Evolutionary conservation across 2,329 filamentous ascomycete species (phyloP), one percentile per base, ranked within the genome.

Genomic region (Diaporthe ampelina): DNA sequence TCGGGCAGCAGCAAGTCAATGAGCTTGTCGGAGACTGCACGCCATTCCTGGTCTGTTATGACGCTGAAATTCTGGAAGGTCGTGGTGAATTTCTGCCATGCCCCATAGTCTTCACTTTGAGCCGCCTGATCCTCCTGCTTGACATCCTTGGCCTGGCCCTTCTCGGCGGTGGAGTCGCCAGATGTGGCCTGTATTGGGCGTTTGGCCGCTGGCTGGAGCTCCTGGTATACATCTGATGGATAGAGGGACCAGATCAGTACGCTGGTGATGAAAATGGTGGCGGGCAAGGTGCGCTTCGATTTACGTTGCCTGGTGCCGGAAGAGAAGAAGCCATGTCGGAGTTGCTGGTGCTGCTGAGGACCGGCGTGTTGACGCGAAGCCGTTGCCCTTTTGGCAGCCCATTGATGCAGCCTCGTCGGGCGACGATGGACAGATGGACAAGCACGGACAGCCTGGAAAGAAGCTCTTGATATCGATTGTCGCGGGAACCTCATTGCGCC

Each of bases 1-100:
- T 94, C 91, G 0, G 96, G 96, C 4, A 97, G 84, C 45, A 98
- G 91, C 76, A 90, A 88, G 79, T 91, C 92, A 50, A 93, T 91
- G 35, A 97, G 81, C 77, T 85, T 88, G 76, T 91, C 89, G 1
- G 90, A 86, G 13, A 91, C 78, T 1, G 80, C 81, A 6, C 84
- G 81, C 88, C 90, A 91, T 79, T 92, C 87, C 4, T 89, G 83
- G 77, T 90, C 87, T 26, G 88, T 86, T 3, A 88, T 81, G 19
- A 86, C 81, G 19, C 91, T 88, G 69, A 94, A 87, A 26, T 86
- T 83, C 77, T 88, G 86, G 74, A 91, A 87, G 26, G 83, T 82
- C 24, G 80, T 82, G 2, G 86, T 80, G 75, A 90, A 89, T 57
- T 82, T 81, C 61, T 82, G 79, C 88, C 88, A 90, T 9, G 88